Base-by-base conservation (phyloP, 495 filamentous ascomycete species). In the Recurvomyces mirabilis region DNA sequence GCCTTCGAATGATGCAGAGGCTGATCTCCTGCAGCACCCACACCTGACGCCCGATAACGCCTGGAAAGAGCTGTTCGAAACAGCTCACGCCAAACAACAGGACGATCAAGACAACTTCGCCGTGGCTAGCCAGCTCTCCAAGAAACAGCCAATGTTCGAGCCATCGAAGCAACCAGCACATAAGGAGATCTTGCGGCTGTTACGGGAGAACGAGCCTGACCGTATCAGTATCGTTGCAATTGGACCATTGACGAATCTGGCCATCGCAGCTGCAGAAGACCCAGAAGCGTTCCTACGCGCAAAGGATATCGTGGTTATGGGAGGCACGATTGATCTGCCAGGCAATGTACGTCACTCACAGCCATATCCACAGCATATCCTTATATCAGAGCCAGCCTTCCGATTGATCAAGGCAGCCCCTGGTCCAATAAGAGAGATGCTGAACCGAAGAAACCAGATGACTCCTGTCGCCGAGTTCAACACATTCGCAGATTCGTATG, bases 221-320 rank as follows among this genome's bases (percentile, higher is more conserved):
- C 88, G 84, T 3, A 79, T 99, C 54, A 91, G 82, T 15, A 79
- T 99, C 47, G 77, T 95, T 24, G 87, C 82, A 30, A 71, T 96
- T 35, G 91, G 93, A 0, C 91, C 91, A 0, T 66, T 96, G 26
- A 95, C 88, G 4, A 99, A 93, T 61, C 67, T 95, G 15, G 89
- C 93, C 10, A 61, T 88, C 30, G 91, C 91, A 11, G 87, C 91
- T 22, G 76, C 84, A 5, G 74, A 82, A 56, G 86, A 94, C 49
- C 77, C 85, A 1, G 79, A 84, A 56, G 79, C 85, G 4, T 94
- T 99, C 66, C 72, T 96, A 3, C 76, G 78, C 17, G 86, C 76
- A 20, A 93, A 93, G 59, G 82, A 93, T 58, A 77, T 99, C 2
- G 78, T 94, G 15, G 80, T 94, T n/a, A 99, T 99, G 91, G 91